These are phyloP conservation scores for Ensete ventricosum DNA, from an alignment of 176 grass and related monocot genomes.

Conservation along the genomic window DNA sequence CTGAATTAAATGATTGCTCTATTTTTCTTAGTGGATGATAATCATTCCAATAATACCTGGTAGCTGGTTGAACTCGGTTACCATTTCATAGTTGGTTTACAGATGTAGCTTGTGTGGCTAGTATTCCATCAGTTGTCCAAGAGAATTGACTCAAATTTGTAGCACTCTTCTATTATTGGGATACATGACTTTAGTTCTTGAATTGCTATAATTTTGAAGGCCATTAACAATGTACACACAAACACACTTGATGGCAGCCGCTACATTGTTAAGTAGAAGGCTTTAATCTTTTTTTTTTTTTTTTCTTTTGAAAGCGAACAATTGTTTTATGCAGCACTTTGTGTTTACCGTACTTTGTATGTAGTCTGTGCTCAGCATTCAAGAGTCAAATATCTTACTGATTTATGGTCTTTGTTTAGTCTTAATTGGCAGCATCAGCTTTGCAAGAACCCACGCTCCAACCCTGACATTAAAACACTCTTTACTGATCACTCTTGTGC, in stretches of 20 bases:
- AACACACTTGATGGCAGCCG: not conserved
- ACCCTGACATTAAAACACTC: constrained; percentile 97
- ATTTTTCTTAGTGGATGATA: not conserved
- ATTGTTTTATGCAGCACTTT: too few relatives aligned
- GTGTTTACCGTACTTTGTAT: too few relatives aligned
- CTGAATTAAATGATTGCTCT: not conserved
- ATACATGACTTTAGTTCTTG: not conserved
- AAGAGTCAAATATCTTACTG: not conserved
- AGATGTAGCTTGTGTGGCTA: not conserved
- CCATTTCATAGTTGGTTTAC: not conserved
- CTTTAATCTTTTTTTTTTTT: not conserved
- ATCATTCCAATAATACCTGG: not conserved
- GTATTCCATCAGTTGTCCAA: not conserved
- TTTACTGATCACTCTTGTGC: constrained; percentile 96
- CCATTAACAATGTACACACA: too few relatives aligned
- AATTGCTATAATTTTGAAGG: not conserved
- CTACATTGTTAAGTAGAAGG: not conserved
- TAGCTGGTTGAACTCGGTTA: not conserved
- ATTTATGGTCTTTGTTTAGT: constrained; percentile 22
- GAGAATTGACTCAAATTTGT: not conserved
- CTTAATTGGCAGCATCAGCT: constrained; percentile 99
- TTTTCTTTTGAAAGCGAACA: not conserved
- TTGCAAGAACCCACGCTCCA: constrained; percentile 96
- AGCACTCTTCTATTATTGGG: not conserved
- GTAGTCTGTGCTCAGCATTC: not conserved